phyloP scores from a whole-genome alignment of 495 filamentous ascomycete genomes.

The Monascus purpureus region DNA sequence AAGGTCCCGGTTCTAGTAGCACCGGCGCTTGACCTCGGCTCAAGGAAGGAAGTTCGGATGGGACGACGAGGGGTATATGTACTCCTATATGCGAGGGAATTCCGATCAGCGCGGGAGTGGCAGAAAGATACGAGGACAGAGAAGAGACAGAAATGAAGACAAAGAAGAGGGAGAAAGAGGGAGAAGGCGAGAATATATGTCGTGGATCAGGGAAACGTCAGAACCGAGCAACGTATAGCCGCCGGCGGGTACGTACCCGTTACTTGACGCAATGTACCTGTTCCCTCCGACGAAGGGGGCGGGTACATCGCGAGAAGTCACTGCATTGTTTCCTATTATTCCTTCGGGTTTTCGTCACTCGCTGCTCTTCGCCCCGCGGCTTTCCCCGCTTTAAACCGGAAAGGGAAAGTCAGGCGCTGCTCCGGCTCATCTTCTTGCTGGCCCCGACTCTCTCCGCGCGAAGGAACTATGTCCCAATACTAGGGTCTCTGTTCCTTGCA shows the following conservation, averaged over 20 bases:
- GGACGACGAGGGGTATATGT: neutral
- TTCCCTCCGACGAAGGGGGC: conserved; percentile 1
- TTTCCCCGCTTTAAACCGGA: conserved; percentile 6
- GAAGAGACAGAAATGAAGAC: neutral
- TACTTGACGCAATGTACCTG: conserved; percentile 1
- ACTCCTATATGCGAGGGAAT: too few relatives aligned
- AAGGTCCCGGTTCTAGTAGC: neutral
- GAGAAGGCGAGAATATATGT: neutral
- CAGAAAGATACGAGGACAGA: neutral
- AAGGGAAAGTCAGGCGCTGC: neutral
- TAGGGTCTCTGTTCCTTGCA: too few relatives aligned
- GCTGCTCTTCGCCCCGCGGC: neutral
- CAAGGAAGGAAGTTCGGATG: neutral
- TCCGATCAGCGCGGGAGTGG: neutral
- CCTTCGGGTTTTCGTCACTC: conserved; percentile 5
- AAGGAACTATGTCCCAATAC: too few relatives aligned
- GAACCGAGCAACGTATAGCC: neutral
- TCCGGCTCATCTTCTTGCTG: conserved; percentile 7
- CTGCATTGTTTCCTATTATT: neutral
- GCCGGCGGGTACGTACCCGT: neutral
- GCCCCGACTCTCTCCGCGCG: too few relatives aligned
- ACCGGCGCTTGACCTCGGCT: neutral
- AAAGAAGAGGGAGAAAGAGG: neutral
- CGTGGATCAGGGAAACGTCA: conserved; percentile 5
- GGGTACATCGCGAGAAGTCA: neutral